A percentile compares a stretch with the other conserved stretches of the same genome.
Evolutionary conservation across 2,329 filamentous ascomycete species (phyloP).

Genomic region (Venturia nashicola): DNA sequence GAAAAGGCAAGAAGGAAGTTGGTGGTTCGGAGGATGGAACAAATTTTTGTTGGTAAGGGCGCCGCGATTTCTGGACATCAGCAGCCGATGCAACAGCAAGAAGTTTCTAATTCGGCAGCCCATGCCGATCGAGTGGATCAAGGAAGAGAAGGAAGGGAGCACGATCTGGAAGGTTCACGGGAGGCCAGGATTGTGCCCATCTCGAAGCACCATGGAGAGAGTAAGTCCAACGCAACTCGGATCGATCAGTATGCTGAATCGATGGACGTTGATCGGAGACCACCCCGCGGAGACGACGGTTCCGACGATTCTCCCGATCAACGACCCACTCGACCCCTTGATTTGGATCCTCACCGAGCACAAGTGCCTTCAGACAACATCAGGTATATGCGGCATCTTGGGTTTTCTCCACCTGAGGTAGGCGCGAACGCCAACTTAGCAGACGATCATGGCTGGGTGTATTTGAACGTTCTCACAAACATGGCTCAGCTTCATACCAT

Average conservation of each 20-base stretch:
- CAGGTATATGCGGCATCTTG: conserved; percentile 64
- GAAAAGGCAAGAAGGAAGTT: conserved; percentile 66
- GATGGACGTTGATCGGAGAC: neutral
- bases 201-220: neutral
- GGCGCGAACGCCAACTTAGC: conserved; percentile 39
- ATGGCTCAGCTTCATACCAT: conserved; percentile 78
- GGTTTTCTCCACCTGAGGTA: conserved; percentile 49
- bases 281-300: neutral
- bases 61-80: conserved; percentile 31
- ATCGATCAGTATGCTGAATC: neutral
- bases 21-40: conserved; percentile 64
- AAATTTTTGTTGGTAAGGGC: conserved; percentile 65
- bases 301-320: conserved; percentile 39
- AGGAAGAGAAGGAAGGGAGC: conserved; percentile 26
- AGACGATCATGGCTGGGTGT: conserved; percentile 67
- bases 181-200: conserved; percentile 33
- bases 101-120: conserved; percentile 43
- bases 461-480: conserved; percentile 67
- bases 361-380: conserved; percentile 69
- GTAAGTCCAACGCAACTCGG: neutral
- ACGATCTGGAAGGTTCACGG: conserved; percentile 28
- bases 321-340: conserved; percentile 61
- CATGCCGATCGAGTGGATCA: conserved; percentile 29
- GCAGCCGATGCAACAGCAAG: conserved; percentile 43
- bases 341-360: conserved; percentile 65